A percentile compares a stretch with the other conserved stretches of the same genome.
These are phyloP conservation scores for Acanthamoeba polyphaga DNA, from an alignment of 208 protist species.

Conservation along the genomic window DNA sequence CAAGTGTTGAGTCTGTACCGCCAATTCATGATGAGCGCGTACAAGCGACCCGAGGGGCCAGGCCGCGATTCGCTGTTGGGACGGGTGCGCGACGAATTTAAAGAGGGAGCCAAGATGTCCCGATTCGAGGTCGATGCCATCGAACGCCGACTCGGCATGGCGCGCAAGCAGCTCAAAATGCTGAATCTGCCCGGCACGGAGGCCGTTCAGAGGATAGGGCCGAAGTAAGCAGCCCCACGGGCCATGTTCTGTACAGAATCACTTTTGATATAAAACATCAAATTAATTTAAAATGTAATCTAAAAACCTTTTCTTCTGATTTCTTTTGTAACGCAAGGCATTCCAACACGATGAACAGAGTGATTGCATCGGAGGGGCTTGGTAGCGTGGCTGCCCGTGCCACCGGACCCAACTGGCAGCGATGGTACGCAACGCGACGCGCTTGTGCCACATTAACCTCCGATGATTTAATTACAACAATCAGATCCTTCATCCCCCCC, in stretches of 20 bases:
- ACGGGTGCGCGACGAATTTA: slow-evolving; percentile 36
- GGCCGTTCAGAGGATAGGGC: background rate
- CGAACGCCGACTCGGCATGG: slow-evolving; percentile 10
- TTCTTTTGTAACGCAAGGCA: no score
- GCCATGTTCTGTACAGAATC: background rate
- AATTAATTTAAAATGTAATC: background rate
- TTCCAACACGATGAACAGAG: slow-evolving; percentile 35
- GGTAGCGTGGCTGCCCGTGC: background rate
- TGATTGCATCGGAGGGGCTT: background rate
- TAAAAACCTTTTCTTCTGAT: background rate
- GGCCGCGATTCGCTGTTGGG: slow-evolving; percentile 16
- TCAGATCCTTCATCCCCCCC: background rate
- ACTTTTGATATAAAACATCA: background rate
- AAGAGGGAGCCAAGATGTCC: slow-evolving; percentile 40
- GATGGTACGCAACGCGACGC: background rate
- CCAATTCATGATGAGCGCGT: slow-evolving; percentile 10
- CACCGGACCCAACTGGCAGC: slow-evolving; percentile 35
- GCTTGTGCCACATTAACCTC: background rate
- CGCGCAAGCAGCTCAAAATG: slow-evolving; percentile 55
- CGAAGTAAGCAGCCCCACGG: background rate
- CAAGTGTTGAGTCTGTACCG: slow-evolving; percentile 48
- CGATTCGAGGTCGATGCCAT: slow-evolving; percentile 46
- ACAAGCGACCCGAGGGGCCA: slow-evolving; percentile 19
- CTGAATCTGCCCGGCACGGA: slow-evolving; percentile 35
- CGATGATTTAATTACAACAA: background rate